Conservation (phyloP, 371 early-diverging fungal species). For the Mucor mucedo region DNA sequence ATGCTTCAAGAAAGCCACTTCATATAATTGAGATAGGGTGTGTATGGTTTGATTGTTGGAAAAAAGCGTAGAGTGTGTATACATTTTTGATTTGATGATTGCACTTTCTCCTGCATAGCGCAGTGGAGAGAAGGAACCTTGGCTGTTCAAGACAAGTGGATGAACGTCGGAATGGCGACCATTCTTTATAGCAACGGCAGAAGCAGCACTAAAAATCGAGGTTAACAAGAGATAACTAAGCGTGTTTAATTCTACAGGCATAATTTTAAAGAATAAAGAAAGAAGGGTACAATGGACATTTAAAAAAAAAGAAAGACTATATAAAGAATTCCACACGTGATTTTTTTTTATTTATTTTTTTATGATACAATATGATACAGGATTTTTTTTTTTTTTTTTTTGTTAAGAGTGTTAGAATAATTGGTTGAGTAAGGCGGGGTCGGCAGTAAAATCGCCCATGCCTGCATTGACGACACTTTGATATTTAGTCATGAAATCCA, state of each 20-base stretch:
- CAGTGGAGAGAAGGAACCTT: conserved; percentile 51
- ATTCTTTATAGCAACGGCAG: conserved; percentile 33
- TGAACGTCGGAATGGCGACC: conserved; percentile 70
- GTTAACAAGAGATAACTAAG: conserved; percentile 24
- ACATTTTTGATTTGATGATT: conserved; percentile 59
- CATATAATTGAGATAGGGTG: conserved; percentile 46
- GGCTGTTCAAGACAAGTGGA: conserved; percentile 65
- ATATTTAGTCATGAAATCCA: conserved; percentile 27
- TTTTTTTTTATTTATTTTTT: not conserved
- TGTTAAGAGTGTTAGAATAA: conserved; percentile 14
- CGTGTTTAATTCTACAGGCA: conserved; percentile 22
- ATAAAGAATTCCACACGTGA: not conserved
- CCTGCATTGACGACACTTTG: conserved; percentile 23
- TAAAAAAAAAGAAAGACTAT: not conserved
- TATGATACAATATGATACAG: conserved; percentile 5
- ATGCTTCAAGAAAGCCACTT: conserved; percentile 22
- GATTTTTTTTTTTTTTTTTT: no score
- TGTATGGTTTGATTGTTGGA: conserved; percentile 25
- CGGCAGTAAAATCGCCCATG: conserved; percentile 23
- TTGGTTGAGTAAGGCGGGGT: conserved; percentile 16
- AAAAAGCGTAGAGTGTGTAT: conserved; percentile 48
- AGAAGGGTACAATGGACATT: not conserved
- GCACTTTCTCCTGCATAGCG: conserved; percentile 65
- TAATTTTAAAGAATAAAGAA: not conserved
- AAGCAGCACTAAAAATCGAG: conserved; percentile 22